Evolutionary conservation across 1,284 basidiomycete genomes (phyloP), one percentile per base, ranked within the genome.

Genomic region (Ganoderma lingzhi): DNA sequence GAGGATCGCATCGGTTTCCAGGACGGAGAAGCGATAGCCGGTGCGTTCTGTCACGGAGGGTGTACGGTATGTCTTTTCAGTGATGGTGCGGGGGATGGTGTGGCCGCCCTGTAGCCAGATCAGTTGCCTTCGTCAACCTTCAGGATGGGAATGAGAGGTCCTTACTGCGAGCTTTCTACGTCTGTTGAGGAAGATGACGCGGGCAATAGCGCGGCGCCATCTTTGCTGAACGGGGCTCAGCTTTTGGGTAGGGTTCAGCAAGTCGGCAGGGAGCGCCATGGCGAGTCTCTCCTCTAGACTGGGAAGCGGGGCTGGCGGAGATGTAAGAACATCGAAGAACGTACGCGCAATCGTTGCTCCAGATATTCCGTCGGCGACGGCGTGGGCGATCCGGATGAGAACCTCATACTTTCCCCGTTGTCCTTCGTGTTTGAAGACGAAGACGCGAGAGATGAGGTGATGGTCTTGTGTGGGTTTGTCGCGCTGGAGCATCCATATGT

Each of bases 71-170:
- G 85, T 85, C 4, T 76, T 70, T 32, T 75, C 75, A 1, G 82
- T 82, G 42, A 66, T 19, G 9, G 67, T 84, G 77, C 68, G 66
- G 0, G 88, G 88, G 12, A 90, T 80, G 0, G 86, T 86, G 68
- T 90, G 87, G 0, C 88, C 88, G 6, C 88, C 88, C 89, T 90
- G 73, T 15, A n/a, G 19, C 41, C 37, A 17, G 8, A 4, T 35
- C 14, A 61, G 17, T 37, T 15, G 2, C 6, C 2, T 19, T 45
- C 9, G 30, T 23, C 23, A 23, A 23, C 23, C 23, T 23, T 23
- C 15, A 5, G 15, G n/a, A 9, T 17, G 10, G 14, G 14, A 28
- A 19, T 2, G 12, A 17, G n/a, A 39, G 10, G 3, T 10, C 19
- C 71, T 65, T 6, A 73, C 71, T 28, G 61, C 56, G 2, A 70